Evolutionary conservation across 768 basidiomycete species (phyloP).

Genomic region (Lepiota brunneoincarnata): DNA sequence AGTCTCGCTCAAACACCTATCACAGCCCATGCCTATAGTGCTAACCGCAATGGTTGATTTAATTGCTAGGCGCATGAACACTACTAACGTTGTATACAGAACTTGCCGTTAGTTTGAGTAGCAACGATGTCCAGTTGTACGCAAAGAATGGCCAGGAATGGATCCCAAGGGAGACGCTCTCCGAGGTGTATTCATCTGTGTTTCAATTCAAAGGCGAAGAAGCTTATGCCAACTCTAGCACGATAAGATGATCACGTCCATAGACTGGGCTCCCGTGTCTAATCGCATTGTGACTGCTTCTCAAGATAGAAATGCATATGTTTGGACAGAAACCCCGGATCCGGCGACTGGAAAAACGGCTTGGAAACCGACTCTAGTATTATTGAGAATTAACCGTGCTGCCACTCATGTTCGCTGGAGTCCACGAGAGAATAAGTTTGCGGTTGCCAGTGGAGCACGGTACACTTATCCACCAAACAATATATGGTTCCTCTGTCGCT

Average conservation of each 20-base stretch:
- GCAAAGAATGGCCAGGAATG: conserved; percentile 64
- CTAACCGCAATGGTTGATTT: conserved; percentile 78
- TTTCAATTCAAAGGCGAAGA: not conserved
- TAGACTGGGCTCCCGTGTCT: conserved; percentile 97
- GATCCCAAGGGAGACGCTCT: conserved; percentile 69
- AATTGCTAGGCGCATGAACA: not conserved
- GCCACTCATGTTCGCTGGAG: conserved; percentile 97
- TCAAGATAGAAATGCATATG: conserved; percentile 99
- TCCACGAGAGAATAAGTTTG: conserved; percentile 97
- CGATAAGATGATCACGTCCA: conserved; percentile 96
- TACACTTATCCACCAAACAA: conserved; percentile 27
- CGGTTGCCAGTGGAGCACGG: conserved; percentile 96
- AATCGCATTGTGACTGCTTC: conserved; percentile 98
- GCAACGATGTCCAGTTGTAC: conserved; percentile 84
- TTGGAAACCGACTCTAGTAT: conserved; percentile 97
- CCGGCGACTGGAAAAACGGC: conserved; percentile 62
- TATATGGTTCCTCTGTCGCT: not conserved
- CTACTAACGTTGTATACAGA: conserved; percentile 45
- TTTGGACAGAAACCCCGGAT: conserved; percentile 87
- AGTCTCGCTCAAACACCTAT: conserved; percentile 81
- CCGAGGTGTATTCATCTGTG: conserved; percentile 63
- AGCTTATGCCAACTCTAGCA: conserved; percentile 51
- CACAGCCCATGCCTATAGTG: conserved; percentile 89
- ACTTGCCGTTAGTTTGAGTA: conserved; percentile 88
- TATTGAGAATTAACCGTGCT: conserved; percentile 92